phyloP scores from a whole-genome alignment of 192 early-diverging fungal species.

The Entomortierella lignicola region DNA sequence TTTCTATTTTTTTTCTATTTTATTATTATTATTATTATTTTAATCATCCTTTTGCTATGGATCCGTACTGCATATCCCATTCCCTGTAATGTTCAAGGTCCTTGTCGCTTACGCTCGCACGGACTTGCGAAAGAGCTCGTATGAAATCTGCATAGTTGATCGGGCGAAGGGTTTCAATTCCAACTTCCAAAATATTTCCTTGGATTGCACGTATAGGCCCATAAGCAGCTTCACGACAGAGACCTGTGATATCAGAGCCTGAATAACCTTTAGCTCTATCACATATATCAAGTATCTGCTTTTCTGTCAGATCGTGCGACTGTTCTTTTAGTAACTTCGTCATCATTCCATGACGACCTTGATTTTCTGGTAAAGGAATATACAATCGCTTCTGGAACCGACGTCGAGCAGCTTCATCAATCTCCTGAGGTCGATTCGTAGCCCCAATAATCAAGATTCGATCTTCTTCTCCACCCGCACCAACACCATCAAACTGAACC shows the following conservation, averaged over 20 bases:
- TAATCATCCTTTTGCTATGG: constrained; percentile 35
- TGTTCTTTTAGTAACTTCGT: constrained; percentile 69
- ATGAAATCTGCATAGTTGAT: constrained; percentile 81
- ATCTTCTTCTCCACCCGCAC: constrained; percentile 77
- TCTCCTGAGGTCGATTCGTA: constrained; percentile 82
- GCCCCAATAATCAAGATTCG: constrained; percentile 84
- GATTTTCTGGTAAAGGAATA: constrained; percentile 85
- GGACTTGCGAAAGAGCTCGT: constrained; percentile 83
- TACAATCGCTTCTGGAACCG: constrained; percentile 81
- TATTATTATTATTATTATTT: too few species aligned
- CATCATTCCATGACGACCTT: constrained; percentile 75
- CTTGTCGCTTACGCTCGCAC: constrained; percentile 85
- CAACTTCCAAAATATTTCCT: constrained; percentile 46
- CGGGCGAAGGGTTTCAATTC: constrained; percentile 62
- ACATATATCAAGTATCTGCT: constrained; percentile 73
- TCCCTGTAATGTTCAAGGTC: constrained; percentile 80
- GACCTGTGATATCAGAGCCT: constrained; percentile 90
- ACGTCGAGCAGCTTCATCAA: constrained; percentile 90
- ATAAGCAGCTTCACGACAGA: constrained; percentile 79
- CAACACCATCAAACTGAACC: constrained; percentile 85
- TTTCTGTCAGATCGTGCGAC: constrained; percentile 64
- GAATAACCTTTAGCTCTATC: constrained; percentile 79
- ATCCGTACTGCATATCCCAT: constrained; percentile 84
- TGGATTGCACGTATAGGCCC: constrained; percentile 66
- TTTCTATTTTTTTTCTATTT: too few species aligned